Percentiles rank a stretch among this genome's conserved stretches.
These are phyloP conservation scores for Aspergillus spinulosporus DNA, from an alignment of 2,329 filamentous ascomycete species.

Conservation along the genomic window DNA sequence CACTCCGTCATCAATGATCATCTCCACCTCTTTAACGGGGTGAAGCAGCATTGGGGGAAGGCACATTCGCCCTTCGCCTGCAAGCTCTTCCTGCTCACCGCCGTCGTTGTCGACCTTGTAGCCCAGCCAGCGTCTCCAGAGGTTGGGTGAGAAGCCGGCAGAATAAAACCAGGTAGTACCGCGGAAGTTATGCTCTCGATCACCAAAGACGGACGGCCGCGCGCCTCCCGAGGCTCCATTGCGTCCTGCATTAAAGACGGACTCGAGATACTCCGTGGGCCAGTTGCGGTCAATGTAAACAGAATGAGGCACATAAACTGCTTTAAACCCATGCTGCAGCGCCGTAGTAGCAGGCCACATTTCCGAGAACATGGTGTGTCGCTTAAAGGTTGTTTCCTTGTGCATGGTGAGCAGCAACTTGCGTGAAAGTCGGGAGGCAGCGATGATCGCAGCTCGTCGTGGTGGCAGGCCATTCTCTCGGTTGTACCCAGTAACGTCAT, in stretches of 20 bases:
- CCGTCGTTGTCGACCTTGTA: slow-evolving; percentile 76
- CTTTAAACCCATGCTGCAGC: slow-evolving; percentile 89
- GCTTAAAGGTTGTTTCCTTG: slow-evolving; percentile 77
- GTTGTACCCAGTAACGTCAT: slow-evolving; percentile 85
- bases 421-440: slow-evolving; percentile 78
- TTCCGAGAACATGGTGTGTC: slow-evolving; percentile 89
- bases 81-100: slow-evolving; percentile 72
- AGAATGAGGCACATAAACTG: slow-evolving; percentile 85
- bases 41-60: slow-evolving; percentile 86
- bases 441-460: slow-evolving; percentile 84
- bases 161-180: slow-evolving; percentile 93
- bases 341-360: slow-evolving; percentile 93
- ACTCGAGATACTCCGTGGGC: slow-evolving; percentile 75
- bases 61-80: slow-evolving; percentile 83
- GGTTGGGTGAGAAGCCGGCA: slow-evolving; percentile 73
- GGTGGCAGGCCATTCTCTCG: slow-evolving; percentile 60
- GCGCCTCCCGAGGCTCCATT: slow-evolving; percentile 75
- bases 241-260: slow-evolving; percentile 75
- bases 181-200: slow-evolving; percentile 83
- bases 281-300: slow-evolving; percentile 84
- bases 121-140: slow-evolving; percentile 86
- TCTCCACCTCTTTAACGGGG: slow-evolving; percentile 75
- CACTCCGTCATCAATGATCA: slow-evolving; percentile 45
- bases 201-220: slow-evolving; percentile 72
- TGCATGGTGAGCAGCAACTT: slow-evolving; percentile 85